Evolutionary conservation across 805 yeast species (phyloP).

Genomic region (Starmera dryadoides): DNA sequence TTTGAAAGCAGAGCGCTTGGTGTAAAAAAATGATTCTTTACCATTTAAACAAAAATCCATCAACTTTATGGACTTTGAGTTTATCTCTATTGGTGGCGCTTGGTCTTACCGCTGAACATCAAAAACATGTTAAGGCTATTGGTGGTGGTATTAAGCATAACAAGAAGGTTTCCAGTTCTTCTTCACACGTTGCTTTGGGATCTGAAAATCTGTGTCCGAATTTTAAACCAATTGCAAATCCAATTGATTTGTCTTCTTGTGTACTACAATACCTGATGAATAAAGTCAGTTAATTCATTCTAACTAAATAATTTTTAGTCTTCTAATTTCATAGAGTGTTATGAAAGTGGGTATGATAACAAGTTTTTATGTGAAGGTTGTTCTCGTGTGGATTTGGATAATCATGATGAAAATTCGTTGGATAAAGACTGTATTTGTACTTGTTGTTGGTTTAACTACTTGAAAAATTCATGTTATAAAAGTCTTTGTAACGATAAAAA

Average conservation of each 20-base stretch:
- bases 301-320: constrained; percentile 3
- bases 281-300: not conserved
- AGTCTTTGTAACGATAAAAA: constrained; percentile 12
- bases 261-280: constrained; percentile 7
- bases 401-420: not conserved
- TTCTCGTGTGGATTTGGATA: constrained; percentile 9
- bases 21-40: too few relatives aligned
- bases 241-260: constrained; percentile 8
- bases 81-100: too few relatives aligned
- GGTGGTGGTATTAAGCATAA: too few relatives aligned
- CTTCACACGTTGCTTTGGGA: not conserved
- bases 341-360: constrained; percentile 15
- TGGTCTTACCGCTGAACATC: too few relatives aligned
- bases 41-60: too few relatives aligned
- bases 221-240: constrained; percentile 1
- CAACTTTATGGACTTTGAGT: too few relatives aligned
- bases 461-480: constrained; percentile 18
- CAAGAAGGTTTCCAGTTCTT: not conserved
- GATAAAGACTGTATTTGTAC: constrained; percentile 18
- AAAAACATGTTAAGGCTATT: too few relatives aligned
- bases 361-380: constrained; percentile 20
- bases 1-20: too few relatives aligned
- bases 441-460: constrained; percentile 17
- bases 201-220: constrained; percentile 3
- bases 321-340: constrained; percentile 11